Conservation (phyloP, 345 rosid species). For the Linum lewisii region DNA sequence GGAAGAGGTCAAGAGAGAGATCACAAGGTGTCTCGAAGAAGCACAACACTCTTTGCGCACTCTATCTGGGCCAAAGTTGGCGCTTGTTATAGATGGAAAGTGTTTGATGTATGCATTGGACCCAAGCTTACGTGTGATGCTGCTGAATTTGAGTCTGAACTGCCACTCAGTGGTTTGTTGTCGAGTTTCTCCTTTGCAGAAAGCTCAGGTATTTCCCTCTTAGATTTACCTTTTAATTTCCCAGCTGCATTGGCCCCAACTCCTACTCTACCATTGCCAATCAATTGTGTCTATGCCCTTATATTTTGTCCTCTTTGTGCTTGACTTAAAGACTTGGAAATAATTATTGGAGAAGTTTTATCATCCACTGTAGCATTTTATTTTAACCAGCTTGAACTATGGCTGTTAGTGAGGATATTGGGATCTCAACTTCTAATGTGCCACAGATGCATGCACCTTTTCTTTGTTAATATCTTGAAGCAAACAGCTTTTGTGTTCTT, state of each 20-base stretch:
- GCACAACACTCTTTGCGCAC: constrained; percentile 51
- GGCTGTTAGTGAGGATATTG: too few relatives aligned
- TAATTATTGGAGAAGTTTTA: too few relatives aligned
- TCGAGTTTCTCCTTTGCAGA: constrained; percentile 97
- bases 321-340: too few relatives aligned
- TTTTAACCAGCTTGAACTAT: too few relatives aligned
- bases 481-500: too few relatives aligned
- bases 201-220: constrained; percentile 71
- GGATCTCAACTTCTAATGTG: too few relatives aligned
- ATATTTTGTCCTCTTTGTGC: not conserved
- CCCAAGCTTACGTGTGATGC: constrained; percentile 67
- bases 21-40: constrained; percentile 75
- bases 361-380: too few relatives aligned
- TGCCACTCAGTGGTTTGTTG: constrained; percentile 97
- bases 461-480: too few relatives aligned
- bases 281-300: not conserved
- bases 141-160: constrained; percentile 89
- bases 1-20: constrained; percentile 73
- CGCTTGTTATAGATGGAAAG: constrained; percentile 93
- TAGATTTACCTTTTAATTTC: constrained; percentile 10
- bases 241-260: not conserved
- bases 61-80: constrained; percentile 64
- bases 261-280: too few relatives aligned
- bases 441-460: too few relatives aligned
- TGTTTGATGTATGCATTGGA: constrained; percentile 96